Conservation (phyloP, 768 basidiomycete genomes). For the Neoboletus magnificus region DNA sequence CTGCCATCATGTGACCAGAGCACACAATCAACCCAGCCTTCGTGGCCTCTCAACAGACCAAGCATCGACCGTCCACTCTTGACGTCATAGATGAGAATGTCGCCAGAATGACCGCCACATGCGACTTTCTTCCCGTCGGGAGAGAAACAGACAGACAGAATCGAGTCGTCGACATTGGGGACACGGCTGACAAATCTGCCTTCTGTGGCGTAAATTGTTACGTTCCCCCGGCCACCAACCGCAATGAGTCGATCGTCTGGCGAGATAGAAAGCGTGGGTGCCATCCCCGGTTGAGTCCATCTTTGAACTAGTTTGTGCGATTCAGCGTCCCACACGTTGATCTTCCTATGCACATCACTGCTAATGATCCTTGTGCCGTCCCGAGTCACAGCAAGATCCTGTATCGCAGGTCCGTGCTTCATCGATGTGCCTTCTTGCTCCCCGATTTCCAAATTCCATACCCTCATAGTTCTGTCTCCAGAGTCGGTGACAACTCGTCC, state of each 20-base stretch:
- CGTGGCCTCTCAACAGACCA: no score
- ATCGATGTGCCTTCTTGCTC: not conserved
- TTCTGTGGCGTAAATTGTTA: not conserved
- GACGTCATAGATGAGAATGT: not conserved
- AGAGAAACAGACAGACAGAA: not conserved
- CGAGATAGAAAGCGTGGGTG: not conserved
- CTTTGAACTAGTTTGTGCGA: not conserved
- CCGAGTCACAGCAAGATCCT: not conserved
- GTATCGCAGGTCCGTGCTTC: no score
- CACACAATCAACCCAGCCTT: fast-evolving
- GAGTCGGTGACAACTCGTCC: not conserved
- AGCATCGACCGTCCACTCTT: no score
- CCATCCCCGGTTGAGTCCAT: not conserved
- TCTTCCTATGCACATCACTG: no score
- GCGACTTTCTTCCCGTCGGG: conserved; percentile 2
- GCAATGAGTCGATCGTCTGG: not conserved
- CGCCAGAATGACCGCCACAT: not conserved
- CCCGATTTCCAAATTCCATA: not conserved
- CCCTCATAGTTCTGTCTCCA: not conserved
- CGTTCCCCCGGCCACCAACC: not conserved
- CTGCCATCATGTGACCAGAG: no score
- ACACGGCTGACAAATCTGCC: not conserved
- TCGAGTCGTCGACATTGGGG: not conserved
- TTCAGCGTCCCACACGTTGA: not conserved
- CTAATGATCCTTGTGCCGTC: conserved; percentile 3